A percentile compares a stretch with the other conserved stretches of the same genome.
These are phyloP conservation scores for Candida manassasensis DNA, from an alignment of 805 yeast genomes.

Conservation along the genomic window DNA sequence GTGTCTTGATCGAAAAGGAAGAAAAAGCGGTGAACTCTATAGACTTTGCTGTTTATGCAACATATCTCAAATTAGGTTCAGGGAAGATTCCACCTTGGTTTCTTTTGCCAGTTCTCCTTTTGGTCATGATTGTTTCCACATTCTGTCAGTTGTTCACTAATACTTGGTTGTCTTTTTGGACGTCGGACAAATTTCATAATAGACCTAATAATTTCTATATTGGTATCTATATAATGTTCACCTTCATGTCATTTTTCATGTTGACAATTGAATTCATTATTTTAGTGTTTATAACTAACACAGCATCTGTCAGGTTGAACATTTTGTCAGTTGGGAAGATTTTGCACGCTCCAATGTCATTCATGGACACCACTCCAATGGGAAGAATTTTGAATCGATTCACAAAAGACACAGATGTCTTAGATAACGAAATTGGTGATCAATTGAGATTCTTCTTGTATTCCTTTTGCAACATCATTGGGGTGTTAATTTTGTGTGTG, in stretches of 20 bases:
- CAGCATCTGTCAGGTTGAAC: conserved; percentile 57
- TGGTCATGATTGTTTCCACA: conserved; percentile 30
- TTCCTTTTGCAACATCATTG: conserved; percentile 50
- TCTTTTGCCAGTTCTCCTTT: conserved; percentile 18
- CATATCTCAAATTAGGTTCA: conserved; percentile 52
- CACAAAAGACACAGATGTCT: conserved; percentile 80
- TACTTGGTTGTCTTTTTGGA: conserved; percentile 86
- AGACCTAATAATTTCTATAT: conserved; percentile 56
- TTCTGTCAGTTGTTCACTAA: conserved; percentile 58
- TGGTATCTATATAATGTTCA: conserved; percentile 65
- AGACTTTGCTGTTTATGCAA: conserved; percentile 42
- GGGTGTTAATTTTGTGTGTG: conserved; percentile 42
- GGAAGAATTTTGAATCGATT: conserved; percentile 83
- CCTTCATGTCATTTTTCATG: conserved; percentile 45
- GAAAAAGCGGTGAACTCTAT: conserved; percentile 57
- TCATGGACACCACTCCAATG: conserved; percentile 80
- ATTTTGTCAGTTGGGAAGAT: conserved; percentile 54
- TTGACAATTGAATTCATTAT: conserved; percentile 40
- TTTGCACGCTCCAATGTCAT: conserved; percentile 76
- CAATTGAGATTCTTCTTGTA: conserved; percentile 58
- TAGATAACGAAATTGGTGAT: conserved; percentile 76
- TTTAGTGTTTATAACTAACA: conserved; percentile 46
- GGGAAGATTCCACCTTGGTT: conserved; percentile 36
- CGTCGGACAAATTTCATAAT: conserved; percentile 45
- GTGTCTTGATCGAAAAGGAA: conserved; percentile 41